Evolutionary conservation across 1,284 basidiomycete genomes (phyloP), one percentile per base, ranked within the genome.

Genomic region (Fomitopsis palustris): DNA sequence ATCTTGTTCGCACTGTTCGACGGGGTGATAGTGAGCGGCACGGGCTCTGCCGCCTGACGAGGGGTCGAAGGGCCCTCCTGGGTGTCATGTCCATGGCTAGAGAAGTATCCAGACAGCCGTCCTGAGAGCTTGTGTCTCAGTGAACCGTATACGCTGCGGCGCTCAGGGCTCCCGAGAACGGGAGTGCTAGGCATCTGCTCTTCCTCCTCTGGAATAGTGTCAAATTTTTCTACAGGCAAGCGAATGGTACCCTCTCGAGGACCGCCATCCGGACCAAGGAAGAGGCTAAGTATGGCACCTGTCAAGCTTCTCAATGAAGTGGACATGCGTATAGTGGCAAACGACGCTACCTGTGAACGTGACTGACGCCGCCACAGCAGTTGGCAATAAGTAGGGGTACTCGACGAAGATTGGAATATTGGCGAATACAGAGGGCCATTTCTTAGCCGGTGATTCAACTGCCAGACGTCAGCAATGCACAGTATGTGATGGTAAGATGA

Each of bases 341-440:
- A 37, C 12, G 29, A 37, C 38, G 78, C 67, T 62, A 85, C 91
- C 90, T 47, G 79, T 81, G 54, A 95, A 77, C 31, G 93, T 92
- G 41, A 92, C 77, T 14, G 81, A 80, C 4, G 88, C 82, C 27
- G 92, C 94, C 27, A 96, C 76, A n/a, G 82, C 74, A 66, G 93
- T 95, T 0, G 96, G 96, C 3, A 99, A 80, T 37, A 98, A 80
- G 72, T 99, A 99, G 0, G 97, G 97, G 70, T 93, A 95, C 10
- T 80, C 78, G 19, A 85, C 80, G 70, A 98, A 92, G 8, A 98
- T 70, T 7, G 81, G 74, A 12, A 88, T 70, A 12, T 83, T 76
- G 43, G 77, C 81, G 70, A 98, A 93, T 16, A 87, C 71, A 1
- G 78, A 77, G 1, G 94, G 92, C 85, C 92, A 96, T 71, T 96